Evolutionary conservation across 371 early-diverging fungal species (phyloP).

Genomic region (Enteropsectra breve): DNA sequence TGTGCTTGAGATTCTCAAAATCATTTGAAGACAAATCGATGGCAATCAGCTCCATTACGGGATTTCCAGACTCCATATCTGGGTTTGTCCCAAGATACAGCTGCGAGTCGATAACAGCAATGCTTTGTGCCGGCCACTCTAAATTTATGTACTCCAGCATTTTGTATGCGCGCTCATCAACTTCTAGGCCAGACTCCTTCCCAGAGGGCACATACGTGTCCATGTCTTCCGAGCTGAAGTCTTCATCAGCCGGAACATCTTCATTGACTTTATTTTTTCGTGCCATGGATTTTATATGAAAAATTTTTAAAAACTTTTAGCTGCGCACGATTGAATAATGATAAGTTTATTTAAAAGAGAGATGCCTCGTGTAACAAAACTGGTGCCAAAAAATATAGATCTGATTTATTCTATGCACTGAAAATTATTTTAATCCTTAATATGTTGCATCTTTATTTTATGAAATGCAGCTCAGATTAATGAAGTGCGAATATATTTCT

Average conservation of each 20-base stretch:
- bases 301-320: too few relatives aligned
- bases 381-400: too few relatives aligned
- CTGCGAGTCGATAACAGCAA: slow-evolving; percentile 16
- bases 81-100: slow-evolving; percentile 48
- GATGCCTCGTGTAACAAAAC: too few relatives aligned
- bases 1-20: slow-evolving; percentile 9
- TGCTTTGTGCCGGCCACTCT: slow-evolving; percentile 55
- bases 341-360: too few relatives aligned
- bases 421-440: too few relatives aligned
- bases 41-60: slow-evolving; percentile 16
- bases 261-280: too few relatives aligned
- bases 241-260: slow-evolving; percentile 14
- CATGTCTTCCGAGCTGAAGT: slow-evolving; percentile 18
- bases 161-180: slow-evolving; percentile 43
- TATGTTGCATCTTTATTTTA: too few relatives aligned
- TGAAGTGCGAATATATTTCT: too few relatives aligned
- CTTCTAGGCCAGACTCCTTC: slow-evolving; percentile 30
- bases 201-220: slow-evolving; percentile 27
- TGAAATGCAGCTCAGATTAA: too few relatives aligned
- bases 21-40: not conserved
- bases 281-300: too few relatives aligned
- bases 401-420: too few relatives aligned
- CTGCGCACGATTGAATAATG: too few relatives aligned
- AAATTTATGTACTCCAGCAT: slow-evolving; percentile 43
- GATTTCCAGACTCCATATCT: slow-evolving; percentile 8